A percentile compares a stretch with the other conserved stretches of the same genome.
phyloP scores from a whole-genome alignment of 257 asterid species.

The Eucommia ulmoides region DNA sequence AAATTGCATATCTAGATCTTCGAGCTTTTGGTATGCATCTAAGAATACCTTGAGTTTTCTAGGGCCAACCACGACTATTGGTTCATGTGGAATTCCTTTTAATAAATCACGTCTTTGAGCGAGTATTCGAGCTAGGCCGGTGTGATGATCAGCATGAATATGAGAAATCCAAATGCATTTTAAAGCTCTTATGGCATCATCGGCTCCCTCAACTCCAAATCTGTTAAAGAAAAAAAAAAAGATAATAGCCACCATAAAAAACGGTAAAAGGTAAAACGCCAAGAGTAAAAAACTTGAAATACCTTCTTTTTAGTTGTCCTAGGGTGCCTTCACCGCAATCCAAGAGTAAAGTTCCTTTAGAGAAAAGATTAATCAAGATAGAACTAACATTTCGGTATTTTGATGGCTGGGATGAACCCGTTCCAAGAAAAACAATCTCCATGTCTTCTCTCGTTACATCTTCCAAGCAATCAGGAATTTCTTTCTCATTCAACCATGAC shows the following conservation, averaged over 20 bases:
- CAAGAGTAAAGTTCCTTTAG: slow-evolving; percentile 64
- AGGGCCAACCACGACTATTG: slow-evolving; percentile 71
- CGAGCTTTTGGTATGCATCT: slow-evolving; percentile 90
- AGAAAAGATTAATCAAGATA: slow-evolving; percentile 73
- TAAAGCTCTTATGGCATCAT: slow-evolving; percentile 57
- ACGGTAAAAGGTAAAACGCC: no score
- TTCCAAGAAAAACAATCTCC: slow-evolving; percentile 95
- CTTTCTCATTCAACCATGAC: slow-evolving; percentile 52
- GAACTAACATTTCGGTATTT: slow-evolving; percentile 92
- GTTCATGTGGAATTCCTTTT: slow-evolving; percentile 53
- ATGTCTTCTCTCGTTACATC: slow-evolving; percentile 58
- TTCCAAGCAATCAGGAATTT: slow-evolving; percentile 69
- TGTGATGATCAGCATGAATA: slow-evolving; percentile 96
- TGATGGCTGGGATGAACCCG: slow-evolving; percentile 99
- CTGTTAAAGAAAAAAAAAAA: no score
- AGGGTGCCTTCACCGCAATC: slow-evolving; percentile 96
- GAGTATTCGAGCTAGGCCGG: slow-evolving; percentile 92
- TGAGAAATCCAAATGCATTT: slow-evolving; percentile 94
- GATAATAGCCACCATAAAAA: no score
- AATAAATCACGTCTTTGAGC: slow-evolving; percentile 61
- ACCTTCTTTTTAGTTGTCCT: slow-evolving; percentile 96
- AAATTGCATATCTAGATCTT: slow-evolving; percentile 85
- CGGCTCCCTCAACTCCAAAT: slow-evolving; percentile 75
- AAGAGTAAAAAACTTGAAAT: neutral
- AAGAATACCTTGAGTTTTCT: slow-evolving; percentile 74